Evolutionary conservation across 2,329 filamentous ascomycete genomes (phyloP).

Genomic region (Gremmenia infestans): DNA sequence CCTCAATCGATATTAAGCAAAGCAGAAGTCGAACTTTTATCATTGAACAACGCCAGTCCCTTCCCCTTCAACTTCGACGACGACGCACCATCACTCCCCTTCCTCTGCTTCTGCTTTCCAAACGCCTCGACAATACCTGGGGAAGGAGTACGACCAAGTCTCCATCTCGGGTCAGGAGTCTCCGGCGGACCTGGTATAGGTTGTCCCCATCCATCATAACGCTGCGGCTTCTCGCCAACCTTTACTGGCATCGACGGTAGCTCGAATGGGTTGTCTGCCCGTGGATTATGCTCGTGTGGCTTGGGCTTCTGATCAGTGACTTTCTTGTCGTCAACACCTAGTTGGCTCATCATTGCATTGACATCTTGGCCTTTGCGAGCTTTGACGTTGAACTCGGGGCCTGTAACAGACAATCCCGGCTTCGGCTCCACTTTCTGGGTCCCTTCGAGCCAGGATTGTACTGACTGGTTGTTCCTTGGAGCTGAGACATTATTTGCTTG

Average conservation of each 20-base stretch:
- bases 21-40: not conserved
- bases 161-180: not conserved
- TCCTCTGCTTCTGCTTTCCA: not conserved
- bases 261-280: not conserved
- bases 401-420: not conserved
- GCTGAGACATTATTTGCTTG: not conserved
- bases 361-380: not conserved
- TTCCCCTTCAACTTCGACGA: not conserved
- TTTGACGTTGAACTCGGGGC: not conserved
- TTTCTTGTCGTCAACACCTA: not conserved
- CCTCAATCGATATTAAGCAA: not conserved
- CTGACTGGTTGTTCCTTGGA: not conserved
- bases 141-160: not conserved
- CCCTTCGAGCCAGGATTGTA: not conserved
- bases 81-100: not conserved
- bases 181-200: not conserved
- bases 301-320: not conserved
- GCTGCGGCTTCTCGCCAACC: not conserved
- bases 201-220: not conserved
- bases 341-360: not conserved
- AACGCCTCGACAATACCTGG: not conserved
- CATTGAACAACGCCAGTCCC: not conserved
- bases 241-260: not conserved
- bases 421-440: not conserved
- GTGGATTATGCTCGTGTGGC: not conserved